Base-by-base conservation (phyloP, 352 stramenopile species). In the Globisporangium canariense region DNA sequence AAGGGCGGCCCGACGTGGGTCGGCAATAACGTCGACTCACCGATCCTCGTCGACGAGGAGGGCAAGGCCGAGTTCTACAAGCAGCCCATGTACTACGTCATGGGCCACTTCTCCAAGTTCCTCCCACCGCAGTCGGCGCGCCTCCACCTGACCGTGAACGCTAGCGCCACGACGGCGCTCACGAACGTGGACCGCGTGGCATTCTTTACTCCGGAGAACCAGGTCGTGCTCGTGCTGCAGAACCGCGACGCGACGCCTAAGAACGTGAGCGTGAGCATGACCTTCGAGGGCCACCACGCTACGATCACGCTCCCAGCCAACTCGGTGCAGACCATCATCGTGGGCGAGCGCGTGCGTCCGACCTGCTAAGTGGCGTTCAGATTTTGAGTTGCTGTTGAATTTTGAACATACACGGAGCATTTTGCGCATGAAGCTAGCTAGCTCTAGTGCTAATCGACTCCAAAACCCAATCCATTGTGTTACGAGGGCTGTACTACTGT, bases 61-160 rank as follows among this genome's bases (percentile, higher is more conserved):
- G 64, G 67, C 18, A 75, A 77, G 60, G 46, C 40, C 11, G 76
- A 92, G 64, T 89, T 96, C 65, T 89, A 90, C 71, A 91, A 91
- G 66, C 81, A 96, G 60, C 81, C 83, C 0, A 91, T 92, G 77
- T 96, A 83, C 64, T 96, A 94, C 58, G 68, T 81, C 30, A 77
- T 94, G 67, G 81, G 74, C 7, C 85, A 94, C 58, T 74, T 94
- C 46, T 78, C 77, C 60, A 89, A 89, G 62, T 93, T 93, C 62
- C 47, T 94, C 10, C 69, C 78, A 4, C 52, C 70, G 5, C 76
- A 73, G 22, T 86, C 83, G 14, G 67, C 78, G 56, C 81, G 83
- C 22, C 70, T 91, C 16, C 60, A 60, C 11, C 22, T 82, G 41
- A 62, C 54, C 3, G 71, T 65, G 20, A 80, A 67, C 46, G 61